Base-by-base conservation (phyloP, 805 yeast genomes). In the Yamadazyma nakazawae region DNA sequence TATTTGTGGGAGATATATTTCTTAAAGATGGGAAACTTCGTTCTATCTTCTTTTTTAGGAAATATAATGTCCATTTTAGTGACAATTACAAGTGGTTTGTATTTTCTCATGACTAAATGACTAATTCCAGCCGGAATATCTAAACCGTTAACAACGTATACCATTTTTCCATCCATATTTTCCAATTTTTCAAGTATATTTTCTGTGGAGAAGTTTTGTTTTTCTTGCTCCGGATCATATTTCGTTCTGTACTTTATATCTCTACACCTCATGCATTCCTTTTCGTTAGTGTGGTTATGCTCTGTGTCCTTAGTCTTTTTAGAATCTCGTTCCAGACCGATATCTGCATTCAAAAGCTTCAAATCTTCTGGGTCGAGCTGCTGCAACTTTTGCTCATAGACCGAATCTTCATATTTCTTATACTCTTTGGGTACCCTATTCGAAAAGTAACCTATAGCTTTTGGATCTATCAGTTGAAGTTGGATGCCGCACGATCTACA, bases 101-200 rank as follows among this genome's bases (percentile, higher is more conserved):
- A 31, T 11, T 17, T 19, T 13, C 24, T 37, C 3, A 50, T 17
- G 18, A 48, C 30, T 3, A 10, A 12, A 4, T 14, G 12, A 47
- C 75, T 66, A 2, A 83, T 56, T 6, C 83, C 74, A 35, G 84
- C 65, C 1, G 97, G 96, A 58, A 88, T 87, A 53, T 88, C 96
- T 12, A 75, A 5, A 7, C 43, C 47, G 28, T 35, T 47, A 7
- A 43, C 32, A 12, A 50, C 48, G 17, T 52, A 48, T 1, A 52
- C 34, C 19, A 50, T 18, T 32, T 37, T 9, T 12, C 49, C 47
- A 8, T 38, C 34, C 5, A 35, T n/a, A 3, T 12, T 10, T 2
- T 42, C 43, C 10, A 46, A 4, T 18, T 37, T 37, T 6, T 46
- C 44, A 16, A 37, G 14, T 5, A 46, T 38, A 2, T 34, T 9